Evolutionary conservation across 2,329 filamentous ascomycete genomes (phyloP).

Genomic region (Pseudogymnoascus sp.): DNA sequence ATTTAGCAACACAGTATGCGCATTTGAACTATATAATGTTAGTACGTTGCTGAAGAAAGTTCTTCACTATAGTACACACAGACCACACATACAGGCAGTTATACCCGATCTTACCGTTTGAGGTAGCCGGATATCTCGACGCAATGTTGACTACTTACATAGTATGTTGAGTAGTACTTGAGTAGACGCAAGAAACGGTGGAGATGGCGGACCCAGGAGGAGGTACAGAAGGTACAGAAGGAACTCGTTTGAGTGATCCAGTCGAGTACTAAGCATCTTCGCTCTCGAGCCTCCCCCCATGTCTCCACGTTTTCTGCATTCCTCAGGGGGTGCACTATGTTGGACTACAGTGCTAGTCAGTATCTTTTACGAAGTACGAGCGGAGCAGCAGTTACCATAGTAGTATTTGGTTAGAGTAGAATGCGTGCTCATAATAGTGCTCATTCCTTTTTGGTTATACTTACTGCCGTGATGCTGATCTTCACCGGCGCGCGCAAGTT

Average conservation of each 20-base stretch:
- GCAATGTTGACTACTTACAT: neutral
- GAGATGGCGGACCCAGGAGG: neutral
- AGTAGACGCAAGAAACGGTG: neutral
- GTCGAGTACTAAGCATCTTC: neutral
- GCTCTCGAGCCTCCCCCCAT: neutral
- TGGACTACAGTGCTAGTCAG: neutral
- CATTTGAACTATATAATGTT: too few relatives aligned
- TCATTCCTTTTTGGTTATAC: neutral
- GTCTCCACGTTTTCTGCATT: neutral
- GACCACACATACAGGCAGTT: neutral
- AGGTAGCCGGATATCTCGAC: neutral
- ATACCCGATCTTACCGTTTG: neutral
- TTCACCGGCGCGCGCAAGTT: neutral
- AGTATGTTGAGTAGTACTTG: neutral
- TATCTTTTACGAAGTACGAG: neutral
- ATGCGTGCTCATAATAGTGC: neutral
- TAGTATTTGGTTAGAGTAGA: too few relatives aligned
- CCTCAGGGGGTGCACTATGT: neutral
- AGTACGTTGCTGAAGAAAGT: neutral
- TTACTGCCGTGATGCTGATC: neutral
- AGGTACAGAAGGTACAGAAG: neutral
- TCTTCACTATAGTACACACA: too few relatives aligned
- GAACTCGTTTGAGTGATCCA: neutral
- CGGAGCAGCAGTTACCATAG: neutral
- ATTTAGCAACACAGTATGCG: neutral